Base-by-base conservation (phyloP, 2,329 filamentous ascomycete species). In the Chrysoporthe puriensis region DNA sequence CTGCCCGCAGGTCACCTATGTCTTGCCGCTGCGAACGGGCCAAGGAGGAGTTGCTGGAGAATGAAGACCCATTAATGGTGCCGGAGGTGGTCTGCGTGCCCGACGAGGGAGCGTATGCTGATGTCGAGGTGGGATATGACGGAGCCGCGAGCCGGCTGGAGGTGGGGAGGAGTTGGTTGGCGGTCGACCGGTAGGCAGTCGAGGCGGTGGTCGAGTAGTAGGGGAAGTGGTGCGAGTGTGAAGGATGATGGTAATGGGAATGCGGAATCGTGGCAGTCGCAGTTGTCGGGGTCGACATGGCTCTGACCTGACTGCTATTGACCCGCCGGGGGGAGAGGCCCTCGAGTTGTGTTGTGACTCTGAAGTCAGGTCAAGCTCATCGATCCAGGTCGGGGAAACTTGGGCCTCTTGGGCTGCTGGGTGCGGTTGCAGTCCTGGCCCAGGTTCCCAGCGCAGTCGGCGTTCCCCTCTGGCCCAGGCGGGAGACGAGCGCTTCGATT, bases 211-310 rank as follows among this genome's bases (percentile, higher is more conserved):
- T 79, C 77, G 82, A 81, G 78, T 62, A 69, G 48, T 84, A 88
- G 69, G 82, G 76, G 69, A 82, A 78, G 72, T 83, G 79, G 70
- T 82, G 84, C 59, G 85, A 76, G 74, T 88, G 84, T 14, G 59
- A 46, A 5, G 42, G 43, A 75, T 90, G 90, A 82, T 89, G 88
- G 75, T 86, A 85, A 70, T 86, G 85, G 79, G 89, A 89, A 75
- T 86, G 87, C 77, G 89, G 89, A 76, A 92, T 84, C 73, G 89
- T 91, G 76, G 89, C 89, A 78, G 90, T 91, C 75, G 90, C 90
- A 76, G 90, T 91, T 70, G 91, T 93, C 73, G 92, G 91, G 73
- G 91, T 94, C 84, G 92, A 94, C 92, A 95, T 94, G 78, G 71
- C 78, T 76, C 71, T 73, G 64, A 62, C 69, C 67, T 61, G 61